Base-by-base conservation (phyloP, 257 asterid genomes). In the Solanum paucissectum region DNA sequence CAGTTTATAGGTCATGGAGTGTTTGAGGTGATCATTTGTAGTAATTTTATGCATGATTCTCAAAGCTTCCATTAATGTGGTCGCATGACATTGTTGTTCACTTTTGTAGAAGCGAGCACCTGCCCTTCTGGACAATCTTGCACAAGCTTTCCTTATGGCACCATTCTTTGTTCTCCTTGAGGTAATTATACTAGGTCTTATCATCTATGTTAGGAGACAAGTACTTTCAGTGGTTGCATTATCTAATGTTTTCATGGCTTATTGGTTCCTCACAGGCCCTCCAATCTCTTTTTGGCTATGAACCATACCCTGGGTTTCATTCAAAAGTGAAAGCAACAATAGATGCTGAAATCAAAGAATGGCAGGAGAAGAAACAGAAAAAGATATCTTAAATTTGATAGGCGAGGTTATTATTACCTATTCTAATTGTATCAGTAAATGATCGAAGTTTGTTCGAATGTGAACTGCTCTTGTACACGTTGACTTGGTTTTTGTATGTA, bases 71-170 rank as follows among this genome's bases (percentile, higher is more conserved):
- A 69, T 18, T 18, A 8, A 72, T 66, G 7, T 88, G 77, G n/a
- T 86, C 13, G 13, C 76, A 20, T 86, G 25, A 86, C 68, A 37
- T 64, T 16, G 11, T 83, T 58, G 11, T 71, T 64, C 46, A 18
- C 42, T 87, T 88, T 83, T 89, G 89, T 88, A 97, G 99, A 97
- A 95, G 83, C 98, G 99, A 66, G 99, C 99, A 12, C 99, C 99
- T 69, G 99, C 99, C n/a, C 91, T 97, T 21, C 77, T 97, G 87
- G 98, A 96, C 95, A 97, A 97, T 92, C 98, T 97, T 72, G 89
- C 93, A 87, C 99, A 96, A 88, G 99, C 99, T 34, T 94, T 97
- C 87, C 96, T 97, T 33, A 96, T 97, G 99, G 99, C 98, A 72
- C 99, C 99, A 34, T 94, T 91, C 91, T 97, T 96, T 89, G 99